Percentiles rank a stretch among this genome's conserved stretches.
Conservation (phyloP, 352 stramenopile genomes). For the Achlya hypogyna region DNA sequence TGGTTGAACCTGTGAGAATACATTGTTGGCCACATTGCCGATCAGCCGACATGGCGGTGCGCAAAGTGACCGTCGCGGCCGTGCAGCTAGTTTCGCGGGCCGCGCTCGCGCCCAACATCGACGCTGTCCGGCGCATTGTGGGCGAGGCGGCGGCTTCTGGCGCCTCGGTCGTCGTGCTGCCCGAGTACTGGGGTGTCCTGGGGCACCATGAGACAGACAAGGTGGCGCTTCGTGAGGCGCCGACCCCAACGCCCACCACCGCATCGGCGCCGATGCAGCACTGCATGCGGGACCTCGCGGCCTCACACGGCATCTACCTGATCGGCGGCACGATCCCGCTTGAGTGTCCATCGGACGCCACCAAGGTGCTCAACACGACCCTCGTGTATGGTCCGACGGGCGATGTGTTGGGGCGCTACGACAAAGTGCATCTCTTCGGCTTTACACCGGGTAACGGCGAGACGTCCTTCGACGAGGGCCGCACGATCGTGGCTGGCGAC, state of each 20-base stretch:
- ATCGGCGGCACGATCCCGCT: slow-evolving; percentile 8
- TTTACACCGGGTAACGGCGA: slow-evolving; percentile 3
- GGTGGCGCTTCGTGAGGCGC: background rate
- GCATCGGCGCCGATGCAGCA: slow-evolving; percentile 10
- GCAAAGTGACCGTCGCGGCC: slow-evolving; percentile 6
- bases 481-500: background rate
- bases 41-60: background rate
- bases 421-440: slow-evolving; percentile 21
- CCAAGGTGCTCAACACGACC: slow-evolving; percentile 18
- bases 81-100: slow-evolving; percentile 8
- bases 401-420: slow-evolving; percentile 11
- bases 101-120: slow-evolving; percentile 6
- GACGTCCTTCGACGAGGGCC: background rate
- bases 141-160: slow-evolving; percentile 6
- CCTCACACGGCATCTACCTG: slow-evolving; percentile 5
- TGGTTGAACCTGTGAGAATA: too few relatives aligned
- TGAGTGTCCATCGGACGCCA: background rate
- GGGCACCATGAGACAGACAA: slow-evolving; percentile 10
- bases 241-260: background rate
- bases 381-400: slow-evolving; percentile 14
- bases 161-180: slow-evolving; percentile 4
- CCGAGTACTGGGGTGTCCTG: slow-evolving; percentile 13
- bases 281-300: slow-evolving; percentile 5
- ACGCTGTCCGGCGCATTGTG: slow-evolving; percentile 9
- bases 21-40: too few relatives aligned